phyloP scores from a whole-genome alignment of 352 stramenopile species.

The Pythium phragmiticola region DNA sequence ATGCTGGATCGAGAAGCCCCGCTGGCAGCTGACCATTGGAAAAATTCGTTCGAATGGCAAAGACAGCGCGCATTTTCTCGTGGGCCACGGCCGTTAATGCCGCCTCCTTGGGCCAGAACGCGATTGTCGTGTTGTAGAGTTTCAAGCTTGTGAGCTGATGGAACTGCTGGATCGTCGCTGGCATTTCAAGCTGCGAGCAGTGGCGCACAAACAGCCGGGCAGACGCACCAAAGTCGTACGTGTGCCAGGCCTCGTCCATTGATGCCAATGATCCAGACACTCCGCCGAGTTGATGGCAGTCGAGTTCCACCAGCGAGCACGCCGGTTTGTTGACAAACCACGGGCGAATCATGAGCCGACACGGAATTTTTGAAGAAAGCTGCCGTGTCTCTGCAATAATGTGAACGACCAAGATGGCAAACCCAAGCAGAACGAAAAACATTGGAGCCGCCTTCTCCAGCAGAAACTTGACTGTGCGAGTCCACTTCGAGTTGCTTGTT shows the following conservation, averaged over 20 bases:
- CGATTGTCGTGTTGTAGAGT: not conserved
- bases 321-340: not conserved
- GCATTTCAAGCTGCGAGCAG: not conserved
- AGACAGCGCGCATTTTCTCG: not conserved
- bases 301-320: not conserved
- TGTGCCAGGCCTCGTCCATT: not conserved
- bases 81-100: not conserved
- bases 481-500: too few relatives aligned
- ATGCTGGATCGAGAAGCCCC: not conserved
- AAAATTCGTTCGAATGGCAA: not conserved
- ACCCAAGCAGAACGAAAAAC: not conserved
- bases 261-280: not conserved
- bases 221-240: not conserved
- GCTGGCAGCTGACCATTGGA: constrained; percentile 1
- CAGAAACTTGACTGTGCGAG: not conserved
- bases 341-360: not conserved
- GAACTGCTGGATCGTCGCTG: not conserved
- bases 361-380: not conserved
- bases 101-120: not conserved
- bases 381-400: not conserved
- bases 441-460: not conserved
- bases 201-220: not conserved
- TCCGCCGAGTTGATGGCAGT: not conserved
- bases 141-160: not conserved
- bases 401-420: not conserved